phyloP scores from a whole-genome alignment of 768 basidiomycete species.

The Suillus brevipes region DNA sequence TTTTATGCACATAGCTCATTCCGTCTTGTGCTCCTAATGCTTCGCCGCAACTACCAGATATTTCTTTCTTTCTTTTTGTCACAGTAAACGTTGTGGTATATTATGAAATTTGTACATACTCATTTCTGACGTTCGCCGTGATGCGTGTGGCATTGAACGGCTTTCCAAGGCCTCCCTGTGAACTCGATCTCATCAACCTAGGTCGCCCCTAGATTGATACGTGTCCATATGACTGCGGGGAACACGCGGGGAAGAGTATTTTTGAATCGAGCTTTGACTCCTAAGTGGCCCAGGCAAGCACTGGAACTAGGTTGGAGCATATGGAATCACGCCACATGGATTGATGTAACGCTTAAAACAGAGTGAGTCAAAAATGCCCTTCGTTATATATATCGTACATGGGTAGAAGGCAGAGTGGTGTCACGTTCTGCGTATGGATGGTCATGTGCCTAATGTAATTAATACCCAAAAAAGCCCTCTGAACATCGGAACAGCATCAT shows the following conservation, averaged over 20 bases:
- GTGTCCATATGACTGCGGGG: background rate
- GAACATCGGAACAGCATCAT: background rate
- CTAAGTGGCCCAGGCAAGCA: background rate
- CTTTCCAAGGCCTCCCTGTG: background rate
- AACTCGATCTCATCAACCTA: background rate
- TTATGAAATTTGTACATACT: slow-evolving; percentile 10
- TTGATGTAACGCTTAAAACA: background rate
- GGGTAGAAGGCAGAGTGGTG: background rate
- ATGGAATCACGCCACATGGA: background rate
- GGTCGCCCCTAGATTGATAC: background rate
- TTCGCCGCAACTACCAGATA: background rate
- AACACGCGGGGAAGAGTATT: background rate
- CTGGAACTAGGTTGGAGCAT: background rate
- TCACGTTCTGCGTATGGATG: background rate
- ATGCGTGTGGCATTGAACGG: background rate
- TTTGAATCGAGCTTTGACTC: no score
- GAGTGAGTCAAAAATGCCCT: background rate
- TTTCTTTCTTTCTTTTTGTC: slow-evolving; percentile 7
- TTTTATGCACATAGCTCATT: slow-evolving; percentile 10
- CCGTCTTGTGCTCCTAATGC: slow-evolving; percentile 6
- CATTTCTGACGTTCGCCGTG: background rate
- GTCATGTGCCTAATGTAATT: slow-evolving; percentile 6
- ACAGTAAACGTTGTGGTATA: slow-evolving; percentile 14
- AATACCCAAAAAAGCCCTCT: background rate
- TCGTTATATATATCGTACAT: slow-evolving; percentile 9